Percentiles rank a stretch among this genome's conserved stretches.
Conservation (phyloP, 768 basidiomycete species). For the Porpolomopsis calyptriformis region DNA sequence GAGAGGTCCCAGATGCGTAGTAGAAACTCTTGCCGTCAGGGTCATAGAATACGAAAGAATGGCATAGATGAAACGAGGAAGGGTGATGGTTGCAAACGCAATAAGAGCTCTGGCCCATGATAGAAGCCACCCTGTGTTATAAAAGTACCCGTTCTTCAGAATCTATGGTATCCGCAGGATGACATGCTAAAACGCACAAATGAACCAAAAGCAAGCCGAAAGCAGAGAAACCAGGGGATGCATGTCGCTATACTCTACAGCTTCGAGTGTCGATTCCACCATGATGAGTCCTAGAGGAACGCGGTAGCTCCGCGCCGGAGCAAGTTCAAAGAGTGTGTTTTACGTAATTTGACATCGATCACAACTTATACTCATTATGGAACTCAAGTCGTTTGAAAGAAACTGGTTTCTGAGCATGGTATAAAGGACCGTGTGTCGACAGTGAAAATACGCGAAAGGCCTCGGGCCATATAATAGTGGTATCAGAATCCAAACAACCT, state of each 20-base stretch:
- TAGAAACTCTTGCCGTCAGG: conserved; percentile 47
- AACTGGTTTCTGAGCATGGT: too few relatives aligned
- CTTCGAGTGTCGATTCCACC: not conserved
- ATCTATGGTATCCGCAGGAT: conserved; percentile 1
- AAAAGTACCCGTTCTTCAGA: conserved; percentile 7
- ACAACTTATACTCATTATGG: too few relatives aligned
- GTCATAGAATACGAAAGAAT: conserved; percentile 84
- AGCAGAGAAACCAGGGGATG: conserved; percentile 71
- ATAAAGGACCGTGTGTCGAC: not conserved
- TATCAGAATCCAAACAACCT: conserved; percentile 58
- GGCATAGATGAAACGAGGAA: conserved; percentile 70
- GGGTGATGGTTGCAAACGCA: conserved; percentile 70
- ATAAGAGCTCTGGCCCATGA: conserved; percentile 69
- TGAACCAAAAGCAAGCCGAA: conserved; percentile 78
- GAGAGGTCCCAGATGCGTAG: conserved; percentile 2
- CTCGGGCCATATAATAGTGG: too few relatives aligned
- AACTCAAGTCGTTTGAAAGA: too few relatives aligned
- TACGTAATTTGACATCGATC: not conserved
- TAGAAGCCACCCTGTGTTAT: conserved; percentile 59
- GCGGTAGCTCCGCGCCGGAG: too few relatives aligned
- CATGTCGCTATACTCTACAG: conserved; percentile 26
- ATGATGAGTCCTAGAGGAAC: not conserved
- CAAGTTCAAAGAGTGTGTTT: not conserved
- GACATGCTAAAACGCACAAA: conserved; percentile 41
- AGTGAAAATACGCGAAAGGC: too few relatives aligned